phyloP scores from a whole-genome alignment of 352 stramenopile genomes.

The Plasmopara muralis region DNA sequence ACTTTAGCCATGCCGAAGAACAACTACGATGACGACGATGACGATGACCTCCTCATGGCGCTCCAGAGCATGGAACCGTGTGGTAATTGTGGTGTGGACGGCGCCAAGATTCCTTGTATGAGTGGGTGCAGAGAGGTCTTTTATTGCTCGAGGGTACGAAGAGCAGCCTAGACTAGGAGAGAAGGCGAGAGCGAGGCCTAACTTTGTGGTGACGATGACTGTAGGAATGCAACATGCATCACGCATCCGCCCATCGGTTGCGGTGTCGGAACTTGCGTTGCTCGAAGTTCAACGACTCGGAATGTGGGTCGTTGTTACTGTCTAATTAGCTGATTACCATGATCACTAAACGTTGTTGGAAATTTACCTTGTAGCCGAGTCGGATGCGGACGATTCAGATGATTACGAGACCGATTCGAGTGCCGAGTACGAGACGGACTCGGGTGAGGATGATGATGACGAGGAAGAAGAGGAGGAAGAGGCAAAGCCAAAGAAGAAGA shows the following conservation, averaged over 20 bases:
- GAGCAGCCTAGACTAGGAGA: not conserved
- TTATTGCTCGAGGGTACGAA: slow-evolving; percentile 73
- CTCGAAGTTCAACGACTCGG: slow-evolving; percentile 87
- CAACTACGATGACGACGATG: slow-evolving; percentile 80
- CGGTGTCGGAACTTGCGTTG: slow-evolving; percentile 79
- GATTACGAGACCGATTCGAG: slow-evolving; percentile 61
- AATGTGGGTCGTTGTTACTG: slow-evolving; percentile 44
- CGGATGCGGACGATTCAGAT: slow-evolving; percentile 67
- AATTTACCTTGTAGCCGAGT: slow-evolving; percentile 38
- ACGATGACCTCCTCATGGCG: slow-evolving; percentile 81
- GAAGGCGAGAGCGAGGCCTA: not conserved
- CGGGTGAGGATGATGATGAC: slow-evolving; percentile 44
- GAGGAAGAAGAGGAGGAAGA: slow-evolving; percentile 68
- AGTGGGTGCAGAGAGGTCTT: slow-evolving; percentile 82
- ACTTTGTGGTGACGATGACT: slow-evolving; percentile 1
- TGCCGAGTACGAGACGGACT: slow-evolving; percentile 54
- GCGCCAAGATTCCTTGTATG: slow-evolving; percentile 83
- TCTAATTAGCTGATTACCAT: not conserved
- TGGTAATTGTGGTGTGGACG: slow-evolving; percentile 72
- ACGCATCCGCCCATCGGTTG: slow-evolving; percentile 81
- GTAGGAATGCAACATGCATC: slow-evolving; percentile 83
- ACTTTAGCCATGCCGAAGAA: slow-evolving; percentile 42
- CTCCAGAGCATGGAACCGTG: slow-evolving; percentile 83
- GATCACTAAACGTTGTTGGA: not conserved
- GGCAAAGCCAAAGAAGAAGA: slow-evolving; percentile 68